A percentile compares a stretch with the other conserved stretches of the same genome.
phyloP scores from a whole-genome alignment of 352 stramenopile genomes.

The Pythium volutum region DNA sequence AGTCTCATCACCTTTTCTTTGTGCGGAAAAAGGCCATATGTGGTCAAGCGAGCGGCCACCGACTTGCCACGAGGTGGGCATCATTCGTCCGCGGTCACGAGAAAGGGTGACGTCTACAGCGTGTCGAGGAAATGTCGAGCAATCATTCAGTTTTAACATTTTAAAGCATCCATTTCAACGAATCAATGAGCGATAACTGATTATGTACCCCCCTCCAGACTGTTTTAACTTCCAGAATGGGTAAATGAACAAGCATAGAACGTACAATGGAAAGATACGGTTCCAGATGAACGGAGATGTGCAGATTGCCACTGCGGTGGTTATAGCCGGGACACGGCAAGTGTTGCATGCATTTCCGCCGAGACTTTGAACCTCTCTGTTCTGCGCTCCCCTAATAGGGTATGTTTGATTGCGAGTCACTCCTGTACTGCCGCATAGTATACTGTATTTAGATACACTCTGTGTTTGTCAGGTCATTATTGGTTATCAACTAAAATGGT shows the following conservation, averaged over 20 bases:
- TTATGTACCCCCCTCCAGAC: background rate
- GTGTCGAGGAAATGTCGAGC: conserved; percentile 11
- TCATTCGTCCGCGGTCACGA: conserved; percentile 7
- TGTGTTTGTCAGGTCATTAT: background rate
- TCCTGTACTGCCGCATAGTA: too few relatives aligned
- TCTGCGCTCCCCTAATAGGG: too few relatives aligned
- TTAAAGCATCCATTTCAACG: background rate
- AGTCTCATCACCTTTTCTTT: conserved; percentile 3
- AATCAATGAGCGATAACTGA: background rate
- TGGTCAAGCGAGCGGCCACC: background rate
- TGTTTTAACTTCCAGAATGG: too few relatives aligned
- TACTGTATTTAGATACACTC: background rate
- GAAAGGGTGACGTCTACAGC: conserved; percentile 3
- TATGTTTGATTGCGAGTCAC: too few relatives aligned
- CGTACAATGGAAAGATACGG: too few relatives aligned
- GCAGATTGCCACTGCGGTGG: too few relatives aligned
- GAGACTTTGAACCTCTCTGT: too few relatives aligned
- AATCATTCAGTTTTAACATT: conserved; percentile 3
- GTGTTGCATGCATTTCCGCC: too few relatives aligned
- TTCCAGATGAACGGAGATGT: too few relatives aligned
- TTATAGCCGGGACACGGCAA: too few relatives aligned
- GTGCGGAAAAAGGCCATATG: background rate
- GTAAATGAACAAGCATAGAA: too few relatives aligned
- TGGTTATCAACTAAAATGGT: background rate
- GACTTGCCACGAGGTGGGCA: conserved; percentile 1